These are phyloP conservation scores for Vitis cinerea DNA, from an alignment of 164 flowering plant species.

Conservation along the genomic window DNA sequence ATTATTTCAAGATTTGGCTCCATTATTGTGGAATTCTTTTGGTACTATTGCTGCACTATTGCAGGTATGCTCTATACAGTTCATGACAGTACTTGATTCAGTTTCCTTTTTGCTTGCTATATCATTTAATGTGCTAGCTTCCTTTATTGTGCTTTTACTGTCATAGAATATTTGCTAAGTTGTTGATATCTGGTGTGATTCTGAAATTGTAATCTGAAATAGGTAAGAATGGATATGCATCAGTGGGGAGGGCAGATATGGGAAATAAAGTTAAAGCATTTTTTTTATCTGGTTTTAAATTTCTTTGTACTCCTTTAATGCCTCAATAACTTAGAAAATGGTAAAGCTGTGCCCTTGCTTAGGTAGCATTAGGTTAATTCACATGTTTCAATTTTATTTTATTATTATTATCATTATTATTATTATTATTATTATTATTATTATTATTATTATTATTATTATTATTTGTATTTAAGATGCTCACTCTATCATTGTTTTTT, in stretches of 20 bases:
- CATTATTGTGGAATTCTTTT: slow-evolving; percentile 81
- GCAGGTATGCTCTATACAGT: slow-evolving; percentile 49
- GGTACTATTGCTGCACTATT: slow-evolving; percentile 85
- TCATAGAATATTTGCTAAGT: neutral
- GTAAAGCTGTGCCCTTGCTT: neutral
- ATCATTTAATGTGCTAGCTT: neutral
- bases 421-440: no score
- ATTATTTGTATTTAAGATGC: no score
- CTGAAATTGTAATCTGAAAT: neutral
- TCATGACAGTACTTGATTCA: neutral
- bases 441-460: no score
- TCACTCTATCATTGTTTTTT: no score
- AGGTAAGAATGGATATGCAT: neutral
- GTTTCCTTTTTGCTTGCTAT: neutral
- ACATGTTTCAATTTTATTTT: no score
- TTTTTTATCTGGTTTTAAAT: no score
- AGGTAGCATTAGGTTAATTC: no score
- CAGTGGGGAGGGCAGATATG: neutral
- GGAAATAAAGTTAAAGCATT: no score
- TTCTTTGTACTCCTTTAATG: neutral
- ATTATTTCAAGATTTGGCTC: slow-evolving; percentile 82
- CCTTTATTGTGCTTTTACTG: neutral
- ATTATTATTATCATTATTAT: no score
- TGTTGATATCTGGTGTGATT: neutral
- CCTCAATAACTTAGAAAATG: neutral